Evolutionary conservation across 140 eudicot genomes (phyloP).

Genomic region (Senecio squalidus): DNA sequence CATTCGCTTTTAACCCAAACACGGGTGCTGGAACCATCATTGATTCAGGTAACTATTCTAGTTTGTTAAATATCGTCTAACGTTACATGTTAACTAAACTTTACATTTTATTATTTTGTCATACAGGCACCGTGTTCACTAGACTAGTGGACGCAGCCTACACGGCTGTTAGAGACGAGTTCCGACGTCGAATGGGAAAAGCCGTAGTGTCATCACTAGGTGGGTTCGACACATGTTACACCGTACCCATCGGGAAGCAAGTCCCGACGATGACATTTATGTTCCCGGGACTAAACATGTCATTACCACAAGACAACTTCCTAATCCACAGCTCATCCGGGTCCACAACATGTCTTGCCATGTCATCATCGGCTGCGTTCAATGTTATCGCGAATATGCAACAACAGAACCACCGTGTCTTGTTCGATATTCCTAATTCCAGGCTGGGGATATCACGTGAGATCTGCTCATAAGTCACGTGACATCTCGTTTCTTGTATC

Average conservation of each 20-base stretch:
- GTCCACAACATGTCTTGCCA: slow-evolving; percentile 69
- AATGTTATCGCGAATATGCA: slow-evolving; percentile 83
- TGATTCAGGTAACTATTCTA: slow-evolving; percentile 58
- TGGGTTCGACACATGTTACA: slow-evolving; percentile 87
- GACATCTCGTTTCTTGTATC: slow-evolving; percentile 11
- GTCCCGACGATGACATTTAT: slow-evolving; percentile 69
- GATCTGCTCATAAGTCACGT: slow-evolving; percentile 43
- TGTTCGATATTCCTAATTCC: slow-evolving; percentile 63
- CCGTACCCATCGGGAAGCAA: slow-evolving; percentile 38
- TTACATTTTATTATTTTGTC: not conserved
- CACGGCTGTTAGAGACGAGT: slow-evolving; percentile 65
- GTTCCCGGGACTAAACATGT: slow-evolving; percentile 72
- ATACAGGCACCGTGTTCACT: slow-evolving; percentile 64
- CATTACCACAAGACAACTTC: slow-evolving; percentile 76
- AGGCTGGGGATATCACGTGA: slow-evolving; percentile 85
- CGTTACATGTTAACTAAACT: not conserved
- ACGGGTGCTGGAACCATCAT: slow-evolving; percentile 80
- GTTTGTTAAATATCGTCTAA: too few relatives aligned
- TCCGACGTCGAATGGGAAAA: slow-evolving; percentile 60
- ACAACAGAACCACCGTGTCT: slow-evolving; percentile 81
- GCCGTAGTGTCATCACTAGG: slow-evolving; percentile 73
- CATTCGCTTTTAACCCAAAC: slow-evolving; percentile 63
- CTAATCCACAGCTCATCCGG: slow-evolving; percentile 68
- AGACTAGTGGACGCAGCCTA: slow-evolving; percentile 65
- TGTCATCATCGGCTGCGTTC: slow-evolving; percentile 73